Base-by-base conservation (phyloP, 164 flowering plant species). In the Dillenia turbinata region DNA sequence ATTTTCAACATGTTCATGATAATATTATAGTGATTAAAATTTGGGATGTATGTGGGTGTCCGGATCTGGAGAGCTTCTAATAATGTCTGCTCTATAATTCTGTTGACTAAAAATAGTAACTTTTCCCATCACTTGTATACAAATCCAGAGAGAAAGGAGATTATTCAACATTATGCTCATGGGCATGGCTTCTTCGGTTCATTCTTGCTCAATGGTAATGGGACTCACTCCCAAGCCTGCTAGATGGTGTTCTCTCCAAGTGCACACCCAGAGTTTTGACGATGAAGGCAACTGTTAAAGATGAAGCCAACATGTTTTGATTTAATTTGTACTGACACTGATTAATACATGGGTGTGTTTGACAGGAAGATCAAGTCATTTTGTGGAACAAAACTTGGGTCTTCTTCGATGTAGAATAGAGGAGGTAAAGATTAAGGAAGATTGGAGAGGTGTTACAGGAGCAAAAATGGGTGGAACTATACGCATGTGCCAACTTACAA, bases 401-500 rank as follows among this genome's bases (percentile, higher is more conserved):
- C 70, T 79, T 49, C 54, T 81, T 44, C 74, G 67, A 44, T 68
- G 68, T 49, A 83, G 81, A 50, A 74, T 83, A 44, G 81, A 79
- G 49, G 61, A 70, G 52, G 59, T 77, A 15, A 72, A 54, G 74
- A 64, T 59, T 49, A 71, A 70, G 64, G 88, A 81, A 75, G 74
- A 48, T 53, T 83, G 61, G 74, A 77, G 64, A 77, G 75, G 59
- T 69, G 77, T 46, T 65, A 56, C 56, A 62, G 64, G 57, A 43
- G 63, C 12, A 67, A 75, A 50, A 15, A 48, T 49, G 85, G 85
- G 8, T 83, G 85, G 85, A 75, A 74, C 48, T 81, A 83, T 62
- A 68, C 67, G 61, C 12, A 75, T 48, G 72, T 58, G 12, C 71
- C 74, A 46, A 17, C 66, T 67, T 40, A 61, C 22, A 66, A 69